A percentile compares a stretch with the other conserved stretches of the same genome.
Evolutionary conservation across 1,284 basidiomycete genomes (phyloP).

Genomic region (Cutaneotrichosporon mucoides): DNA sequence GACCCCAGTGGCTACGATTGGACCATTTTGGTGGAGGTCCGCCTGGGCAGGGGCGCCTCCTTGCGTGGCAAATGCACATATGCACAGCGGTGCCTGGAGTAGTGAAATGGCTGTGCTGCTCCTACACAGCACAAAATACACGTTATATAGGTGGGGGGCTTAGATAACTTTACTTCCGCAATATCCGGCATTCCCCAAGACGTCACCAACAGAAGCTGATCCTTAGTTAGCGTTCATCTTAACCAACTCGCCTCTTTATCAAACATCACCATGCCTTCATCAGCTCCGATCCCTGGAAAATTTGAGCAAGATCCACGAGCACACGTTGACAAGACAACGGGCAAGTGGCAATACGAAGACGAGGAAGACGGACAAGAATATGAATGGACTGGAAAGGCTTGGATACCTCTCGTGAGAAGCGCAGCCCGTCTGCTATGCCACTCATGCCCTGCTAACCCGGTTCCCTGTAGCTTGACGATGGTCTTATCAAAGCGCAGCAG

Average conservation of each 20-base stretch:
- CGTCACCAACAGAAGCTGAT: neutral
- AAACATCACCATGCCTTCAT: neutral
- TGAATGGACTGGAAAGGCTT: conserved; percentile 75
- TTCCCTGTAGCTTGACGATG: conserved; percentile 65
- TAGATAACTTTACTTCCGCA: neutral
- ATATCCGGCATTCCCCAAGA: neutral
- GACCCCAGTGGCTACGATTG: too few relatives aligned
- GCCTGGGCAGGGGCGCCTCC: too few relatives aligned
- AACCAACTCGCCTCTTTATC: neutral
- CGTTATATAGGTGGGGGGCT: too few relatives aligned
- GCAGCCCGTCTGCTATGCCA: neutral
- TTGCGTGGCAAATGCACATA: too few relatives aligned
- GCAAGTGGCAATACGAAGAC: conserved; percentile 83
- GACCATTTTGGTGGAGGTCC: too few relatives aligned
- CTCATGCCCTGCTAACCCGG: neutral
- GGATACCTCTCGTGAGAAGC: conserved; percentile 72
- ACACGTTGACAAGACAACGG: conserved; percentile 63
- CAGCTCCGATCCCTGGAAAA: conserved; percentile 49
- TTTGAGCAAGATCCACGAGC: conserved; percentile 74
- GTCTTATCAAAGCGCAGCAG: conserved; percentile 77
- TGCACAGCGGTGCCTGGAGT: too few relatives aligned
- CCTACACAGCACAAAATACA: too few relatives aligned
- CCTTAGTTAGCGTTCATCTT: too few relatives aligned
- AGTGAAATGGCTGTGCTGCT: too few relatives aligned
- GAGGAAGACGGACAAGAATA: conserved; percentile 74